These are phyloP conservation scores for Penicillium janthinellum DNA, from an alignment of 2,329 filamentous ascomycete genomes.

Conservation along the genomic window DNA sequence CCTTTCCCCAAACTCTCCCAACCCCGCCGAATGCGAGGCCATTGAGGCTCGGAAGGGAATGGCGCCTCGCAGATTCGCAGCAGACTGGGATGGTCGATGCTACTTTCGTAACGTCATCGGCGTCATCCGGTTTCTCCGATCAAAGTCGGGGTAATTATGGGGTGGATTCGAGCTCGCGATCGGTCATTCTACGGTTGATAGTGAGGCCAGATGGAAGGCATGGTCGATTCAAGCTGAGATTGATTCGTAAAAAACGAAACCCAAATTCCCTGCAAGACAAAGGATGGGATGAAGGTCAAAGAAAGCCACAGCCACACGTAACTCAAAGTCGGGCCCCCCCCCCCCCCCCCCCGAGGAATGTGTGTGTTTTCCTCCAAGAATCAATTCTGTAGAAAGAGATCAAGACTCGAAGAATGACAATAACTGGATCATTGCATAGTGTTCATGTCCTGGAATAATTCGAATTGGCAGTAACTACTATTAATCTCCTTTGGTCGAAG, in stretches of 20 bases:
- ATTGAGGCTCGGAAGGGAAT: slow-evolving; percentile 2
- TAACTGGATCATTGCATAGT: too few relatives aligned
- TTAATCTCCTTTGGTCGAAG: too few relatives aligned
- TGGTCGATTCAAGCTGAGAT: not conserved
- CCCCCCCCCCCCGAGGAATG: not conserved
- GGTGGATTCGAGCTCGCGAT: not conserved
- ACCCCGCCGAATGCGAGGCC: slow-evolving; percentile 3
- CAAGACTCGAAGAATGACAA: not conserved
- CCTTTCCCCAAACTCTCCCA: not conserved
- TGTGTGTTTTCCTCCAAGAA: not conserved
- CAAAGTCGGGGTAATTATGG: not conserved
- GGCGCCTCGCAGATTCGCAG: not conserved
- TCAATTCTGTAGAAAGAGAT: not conserved
- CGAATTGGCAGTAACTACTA: too few relatives aligned
- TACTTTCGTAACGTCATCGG: slow-evolving; percentile 29
- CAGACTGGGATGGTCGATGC: slow-evolving; percentile 8
- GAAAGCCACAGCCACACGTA: not conserved
- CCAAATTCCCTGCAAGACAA: not conserved
- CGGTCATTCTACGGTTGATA: not conserved
- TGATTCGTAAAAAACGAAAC: not conserved
- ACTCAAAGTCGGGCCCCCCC: not conserved
- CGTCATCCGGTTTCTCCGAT: slow-evolving; percentile 26
- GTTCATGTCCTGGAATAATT: too few relatives aligned
- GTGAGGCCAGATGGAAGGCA: not conserved
- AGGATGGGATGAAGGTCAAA: not conserved